phyloP scores from a whole-genome alignment of 2,329 filamentous ascomycete species.

The Sarocladium oryzae region DNA sequence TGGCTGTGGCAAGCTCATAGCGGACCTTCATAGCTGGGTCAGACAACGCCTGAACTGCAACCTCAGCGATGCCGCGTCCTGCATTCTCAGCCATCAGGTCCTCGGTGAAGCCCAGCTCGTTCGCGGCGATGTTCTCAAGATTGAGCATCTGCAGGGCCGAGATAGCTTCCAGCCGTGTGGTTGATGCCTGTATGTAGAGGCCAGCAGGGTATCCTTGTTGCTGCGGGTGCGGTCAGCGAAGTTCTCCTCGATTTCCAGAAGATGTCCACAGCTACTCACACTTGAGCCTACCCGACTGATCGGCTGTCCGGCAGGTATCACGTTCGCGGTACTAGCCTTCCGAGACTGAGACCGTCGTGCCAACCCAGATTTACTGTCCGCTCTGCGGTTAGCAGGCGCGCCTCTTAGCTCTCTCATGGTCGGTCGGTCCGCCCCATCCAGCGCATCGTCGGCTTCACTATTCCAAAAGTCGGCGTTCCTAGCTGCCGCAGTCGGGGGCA shows the following conservation, averaged over 20 bases:
- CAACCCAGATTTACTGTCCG: constrained; percentile 45
- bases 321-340: constrained; percentile 40
- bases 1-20: constrained; percentile 35
- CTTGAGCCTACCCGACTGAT: constrained; percentile 43
- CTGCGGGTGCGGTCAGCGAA: constrained; percentile 15
- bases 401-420: constrained; percentile 46
- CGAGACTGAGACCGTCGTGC: constrained; percentile 49
- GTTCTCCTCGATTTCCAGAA: neutral
- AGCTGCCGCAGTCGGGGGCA: constrained; percentile 31
- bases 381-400: constrained; percentile 41
- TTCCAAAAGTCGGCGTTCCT: constrained; percentile 58
- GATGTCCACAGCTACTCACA: constrained; percentile 24
- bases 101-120: constrained; percentile 79
- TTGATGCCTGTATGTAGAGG: constrained; percentile 48
- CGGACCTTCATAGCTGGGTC: constrained; percentile 54
- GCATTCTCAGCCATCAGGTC: constrained; percentile 91
- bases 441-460: constrained; percentile 58
- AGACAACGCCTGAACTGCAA: constrained; percentile 63
- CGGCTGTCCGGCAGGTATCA: constrained; percentile 27
- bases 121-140: constrained; percentile 83
- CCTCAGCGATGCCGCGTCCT: constrained; percentile 80
- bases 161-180: constrained; percentile 54
- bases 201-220: constrained; percentile 34
- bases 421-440: constrained; percentile 38
- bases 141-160: constrained; percentile 82